A percentile compares a stretch with the other conserved stretches of the same genome.
Conservation (phyloP, 2,329 filamentous ascomycete species). For the Ceratocystis huliohia region DNA sequence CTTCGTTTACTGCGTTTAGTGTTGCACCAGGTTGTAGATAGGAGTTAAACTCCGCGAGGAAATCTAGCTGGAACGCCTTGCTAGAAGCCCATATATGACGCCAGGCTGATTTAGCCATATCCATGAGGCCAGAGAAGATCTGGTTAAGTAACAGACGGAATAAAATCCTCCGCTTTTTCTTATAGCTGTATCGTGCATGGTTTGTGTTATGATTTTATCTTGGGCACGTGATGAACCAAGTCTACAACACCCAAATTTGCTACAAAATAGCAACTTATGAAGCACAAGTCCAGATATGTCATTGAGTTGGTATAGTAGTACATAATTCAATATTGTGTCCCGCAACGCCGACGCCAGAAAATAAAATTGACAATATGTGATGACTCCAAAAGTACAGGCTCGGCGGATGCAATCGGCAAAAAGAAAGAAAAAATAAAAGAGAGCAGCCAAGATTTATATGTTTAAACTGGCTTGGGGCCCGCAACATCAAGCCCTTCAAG, state of each 20-base stretch:
- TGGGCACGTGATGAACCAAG: neutral
- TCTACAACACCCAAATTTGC: neutral
- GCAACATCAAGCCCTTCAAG: conserved; percentile 88
- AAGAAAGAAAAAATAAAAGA: conserved; percentile 19
- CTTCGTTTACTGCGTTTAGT: conserved; percentile 3
- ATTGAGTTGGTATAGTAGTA: conserved; percentile 2
- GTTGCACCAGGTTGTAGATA: neutral
- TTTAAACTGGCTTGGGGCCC: conserved; percentile 64
- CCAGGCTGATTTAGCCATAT: neutral
- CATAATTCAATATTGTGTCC: conserved; percentile 24
- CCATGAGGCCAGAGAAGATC: neutral
- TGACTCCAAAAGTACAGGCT: conserved; percentile 11
- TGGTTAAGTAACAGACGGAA: conserved; percentile 1
- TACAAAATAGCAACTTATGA: neutral
- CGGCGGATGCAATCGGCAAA: conserved; percentile 18
- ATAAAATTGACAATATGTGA: conserved; percentile 23
- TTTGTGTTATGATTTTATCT: neutral
- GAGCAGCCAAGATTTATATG: conserved; percentile 24
- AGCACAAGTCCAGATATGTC: neutral
- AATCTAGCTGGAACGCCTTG: neutral
- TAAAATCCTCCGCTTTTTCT: conserved; percentile 14
- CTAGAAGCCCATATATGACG: neutral
- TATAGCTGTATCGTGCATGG: neutral
- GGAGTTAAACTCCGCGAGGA: neutral
- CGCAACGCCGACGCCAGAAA: conserved; percentile 33